A percentile compares a stretch with the other conserved stretches of the same genome.
Conservation (phyloP, 2,329 filamentous ascomycete genomes). For the Penicillium glabrum region DNA sequence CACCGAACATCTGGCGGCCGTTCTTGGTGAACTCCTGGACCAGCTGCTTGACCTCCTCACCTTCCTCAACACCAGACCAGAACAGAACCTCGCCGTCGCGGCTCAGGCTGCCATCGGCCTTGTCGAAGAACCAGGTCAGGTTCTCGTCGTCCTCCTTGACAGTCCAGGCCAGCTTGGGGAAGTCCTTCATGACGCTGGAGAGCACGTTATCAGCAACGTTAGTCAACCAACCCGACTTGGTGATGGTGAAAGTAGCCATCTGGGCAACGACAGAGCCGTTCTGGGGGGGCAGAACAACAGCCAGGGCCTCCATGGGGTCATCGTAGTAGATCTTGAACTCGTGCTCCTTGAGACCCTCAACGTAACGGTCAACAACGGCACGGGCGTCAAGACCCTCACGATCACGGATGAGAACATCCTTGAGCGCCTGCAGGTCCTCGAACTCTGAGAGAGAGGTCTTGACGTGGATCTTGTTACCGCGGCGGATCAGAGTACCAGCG, state of each 20-base stretch:
- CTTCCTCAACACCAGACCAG: slow-evolving; percentile 87
- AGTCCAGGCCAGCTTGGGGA: slow-evolving; percentile 91
- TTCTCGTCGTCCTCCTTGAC: slow-evolving; percentile 96
- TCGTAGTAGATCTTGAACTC: slow-evolving; percentile 94
- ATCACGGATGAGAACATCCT: slow-evolving; percentile 78
- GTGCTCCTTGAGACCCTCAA: slow-evolving; percentile 72
- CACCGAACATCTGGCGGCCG: slow-evolving; percentile 82
- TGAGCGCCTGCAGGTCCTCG: slow-evolving; percentile 71
- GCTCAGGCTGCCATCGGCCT: slow-evolving; percentile 88
- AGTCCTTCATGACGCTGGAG: slow-evolving; percentile 88
- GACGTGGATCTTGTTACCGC: slow-evolving; percentile 84
- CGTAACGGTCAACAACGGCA: slow-evolving; percentile 81
- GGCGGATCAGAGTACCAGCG: slow-evolving; percentile 86
- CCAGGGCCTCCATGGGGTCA: slow-evolving; percentile 88
- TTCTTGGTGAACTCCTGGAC: slow-evolving; percentile 83
- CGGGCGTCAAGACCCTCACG: slow-evolving; percentile 77
- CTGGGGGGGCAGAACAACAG: slow-evolving; percentile 76
- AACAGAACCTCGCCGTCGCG: slow-evolving; percentile 87
- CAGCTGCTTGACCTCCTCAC: slow-evolving; percentile 76
- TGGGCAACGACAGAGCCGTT: slow-evolving; percentile 71
- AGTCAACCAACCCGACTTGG: slow-evolving; percentile 89
- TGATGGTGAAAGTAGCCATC: slow-evolving; percentile 86
- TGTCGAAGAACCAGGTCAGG: slow-evolving; percentile 96
- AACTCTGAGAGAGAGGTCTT: slow-evolving; percentile 72
- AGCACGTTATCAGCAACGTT: slow-evolving; percentile 97